A percentile compares a stretch with the other conserved stretches of the same genome.
phyloP scores from a whole-genome alignment of 2,329 filamentous ascomycete species.

The Cercospora sp. region DNA sequence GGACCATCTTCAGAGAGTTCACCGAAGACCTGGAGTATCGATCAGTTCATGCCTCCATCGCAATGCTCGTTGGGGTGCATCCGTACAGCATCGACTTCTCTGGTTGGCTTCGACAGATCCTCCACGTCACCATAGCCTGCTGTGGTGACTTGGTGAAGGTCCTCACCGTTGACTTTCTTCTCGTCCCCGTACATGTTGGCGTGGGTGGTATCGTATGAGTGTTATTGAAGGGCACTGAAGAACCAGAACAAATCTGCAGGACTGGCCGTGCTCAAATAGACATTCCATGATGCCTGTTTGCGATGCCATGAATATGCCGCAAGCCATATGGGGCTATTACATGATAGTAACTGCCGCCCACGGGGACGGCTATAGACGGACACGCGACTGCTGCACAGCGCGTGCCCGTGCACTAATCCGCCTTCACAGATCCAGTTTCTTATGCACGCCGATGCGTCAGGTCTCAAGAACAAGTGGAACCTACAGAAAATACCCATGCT shows the following conservation, averaged over 20 bases:
- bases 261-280: conserved; percentile 13
- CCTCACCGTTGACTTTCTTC: conserved; percentile 23
- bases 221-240: conserved; percentile 14
- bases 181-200: conserved; percentile 18
- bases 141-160: conserved; percentile 22
- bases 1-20: conserved; percentile 24
- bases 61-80: background rate
- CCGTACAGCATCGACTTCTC: conserved; percentile 17
- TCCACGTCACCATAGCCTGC: conserved; percentile 23
- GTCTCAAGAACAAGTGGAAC: conserved; percentile 13
- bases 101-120: conserved; percentile 16
- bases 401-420: conserved; percentile 3
- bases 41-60: background rate
- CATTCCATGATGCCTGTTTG: background rate
- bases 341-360: conserved; percentile 20
- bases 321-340: conserved; percentile 18
- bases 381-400: background rate
- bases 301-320: background rate
- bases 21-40: conserved; percentile 16
- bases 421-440: conserved; percentile 12
- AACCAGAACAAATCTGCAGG: conserved; percentile 10
- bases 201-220: background rate
- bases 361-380: conserved; percentile 22
- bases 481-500: background rate
- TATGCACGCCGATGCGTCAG: conserved; percentile 6